phyloP scores from a whole-genome alignment of 2,329 filamentous ascomycete species.

The Colletotrichum somersetense region DNA sequence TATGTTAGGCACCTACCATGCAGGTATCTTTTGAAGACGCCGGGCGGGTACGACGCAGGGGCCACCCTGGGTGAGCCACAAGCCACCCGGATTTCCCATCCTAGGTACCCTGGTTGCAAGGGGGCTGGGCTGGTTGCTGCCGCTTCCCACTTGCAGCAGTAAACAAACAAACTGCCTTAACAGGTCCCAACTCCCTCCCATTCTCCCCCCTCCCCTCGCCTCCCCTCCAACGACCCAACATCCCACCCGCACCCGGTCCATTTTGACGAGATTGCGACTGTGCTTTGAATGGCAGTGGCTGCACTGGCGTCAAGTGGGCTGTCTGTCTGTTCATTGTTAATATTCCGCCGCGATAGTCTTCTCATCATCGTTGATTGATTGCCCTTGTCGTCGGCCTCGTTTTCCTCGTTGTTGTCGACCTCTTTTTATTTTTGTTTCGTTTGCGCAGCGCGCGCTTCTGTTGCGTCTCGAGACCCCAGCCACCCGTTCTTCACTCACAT shows the following conservation, averaged over 20 bases:
- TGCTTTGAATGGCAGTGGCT: conserved; percentile 34
- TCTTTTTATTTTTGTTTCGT: conserved; percentile 20
- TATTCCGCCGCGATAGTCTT: conserved; percentile 25
- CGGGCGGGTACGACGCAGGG: conserved; percentile 36
- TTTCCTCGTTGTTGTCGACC: conserved; percentile 4
- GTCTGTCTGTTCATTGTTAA: conserved; percentile 20
- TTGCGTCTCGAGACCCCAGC: conserved; percentile 4
- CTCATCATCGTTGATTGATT: conserved; percentile 15
- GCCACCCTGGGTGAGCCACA: conserved; percentile 33
- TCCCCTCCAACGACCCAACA: conserved; percentile 43
- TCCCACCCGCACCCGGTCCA: conserved; percentile 42
- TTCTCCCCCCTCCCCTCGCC: conserved; percentile 37
- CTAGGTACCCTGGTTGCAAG: conserved; percentile 31
- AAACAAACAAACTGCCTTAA: conserved; percentile 55
- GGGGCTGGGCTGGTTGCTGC: conserved; percentile 36
- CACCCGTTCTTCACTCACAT: conserved; percentile 27
- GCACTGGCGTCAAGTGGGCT: conserved; percentile 24
- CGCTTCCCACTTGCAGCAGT: conserved; percentile 43
- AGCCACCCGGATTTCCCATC: conserved; percentile 32
- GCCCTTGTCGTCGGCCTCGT: not conserved
- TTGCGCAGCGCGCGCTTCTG: conserved; percentile 38
- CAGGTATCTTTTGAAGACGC: conserved; percentile 21
- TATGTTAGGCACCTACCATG: no score
- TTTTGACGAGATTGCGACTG: conserved; percentile 40
- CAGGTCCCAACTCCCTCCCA: conserved; percentile 43